Evolutionary conservation across 345 rosid genomes (phyloP).

Genomic region (Ricinus communis): DNA sequence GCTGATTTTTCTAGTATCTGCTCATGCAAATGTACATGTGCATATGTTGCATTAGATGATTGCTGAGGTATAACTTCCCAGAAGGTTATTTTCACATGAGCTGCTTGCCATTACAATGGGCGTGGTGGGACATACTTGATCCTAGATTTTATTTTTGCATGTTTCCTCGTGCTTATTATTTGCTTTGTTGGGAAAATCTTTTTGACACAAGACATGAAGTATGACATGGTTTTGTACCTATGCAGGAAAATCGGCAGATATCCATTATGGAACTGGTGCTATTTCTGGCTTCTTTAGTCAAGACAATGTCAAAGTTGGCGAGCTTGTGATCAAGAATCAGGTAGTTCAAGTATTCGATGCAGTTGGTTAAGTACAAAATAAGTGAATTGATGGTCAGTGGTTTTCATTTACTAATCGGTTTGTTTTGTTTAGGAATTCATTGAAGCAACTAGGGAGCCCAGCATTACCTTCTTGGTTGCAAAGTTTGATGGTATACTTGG

Average conservation of each 20-base stretch:
- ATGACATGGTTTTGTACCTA: constrained; percentile 12
- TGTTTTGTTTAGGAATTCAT: constrained; percentile 64
- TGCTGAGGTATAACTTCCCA: not conserved
- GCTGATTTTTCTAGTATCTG: too few species aligned
- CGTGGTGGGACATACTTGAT: not conserved
- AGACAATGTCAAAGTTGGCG: constrained; percentile 76
- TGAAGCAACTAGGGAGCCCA: constrained; percentile 83
- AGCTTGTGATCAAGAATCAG: constrained; percentile 73
- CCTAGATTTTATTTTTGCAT: not conserved
- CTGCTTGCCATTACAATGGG: not conserved
- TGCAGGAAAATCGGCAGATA: constrained; percentile 68
- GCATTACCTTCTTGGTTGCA: constrained; percentile 73
- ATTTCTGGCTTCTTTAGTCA: constrained; percentile 67
- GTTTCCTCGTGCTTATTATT: not conserved
- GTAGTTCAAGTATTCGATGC: constrained; percentile 28
- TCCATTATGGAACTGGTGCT: constrained; percentile 88
- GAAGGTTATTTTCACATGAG: constrained; percentile 2
- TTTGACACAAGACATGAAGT: not conserved
- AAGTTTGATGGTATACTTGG: constrained; percentile 97
- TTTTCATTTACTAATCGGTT: not conserved
- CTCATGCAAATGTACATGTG: not conserved
- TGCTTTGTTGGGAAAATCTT: not conserved
- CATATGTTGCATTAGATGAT: not conserved
- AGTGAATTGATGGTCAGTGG: not conserved
- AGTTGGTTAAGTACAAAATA: constrained; percentile 6